Evolutionary conservation across 225 moss, liverwort and hornwort species (phyloP).

Genomic region (Anthoceros angustus): DNA sequence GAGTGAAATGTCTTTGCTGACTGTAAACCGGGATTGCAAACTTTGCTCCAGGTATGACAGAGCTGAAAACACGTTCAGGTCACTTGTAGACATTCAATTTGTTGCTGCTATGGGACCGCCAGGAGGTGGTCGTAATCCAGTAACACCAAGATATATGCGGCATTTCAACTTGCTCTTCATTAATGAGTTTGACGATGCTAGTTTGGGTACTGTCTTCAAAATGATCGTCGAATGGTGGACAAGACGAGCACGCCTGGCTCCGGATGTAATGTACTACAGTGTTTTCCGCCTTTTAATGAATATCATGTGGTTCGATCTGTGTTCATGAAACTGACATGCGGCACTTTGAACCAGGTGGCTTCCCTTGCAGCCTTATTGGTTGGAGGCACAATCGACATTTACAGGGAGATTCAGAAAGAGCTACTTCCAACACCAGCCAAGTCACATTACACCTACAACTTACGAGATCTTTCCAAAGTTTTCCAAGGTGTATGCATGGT

Average conservation of each 20-base stretch:
- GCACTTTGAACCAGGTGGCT: too few species aligned
- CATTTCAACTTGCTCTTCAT: constrained; percentile 62
- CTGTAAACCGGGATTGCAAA: too few species aligned
- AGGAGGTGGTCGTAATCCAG: constrained; percentile 54
- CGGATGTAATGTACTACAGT: constrained; percentile 29
- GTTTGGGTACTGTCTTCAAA: constrained; percentile 39
- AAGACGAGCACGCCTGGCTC: constrained; percentile 44
- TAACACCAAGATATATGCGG: constrained; percentile 62
- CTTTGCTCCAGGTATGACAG: constrained; percentile 67
- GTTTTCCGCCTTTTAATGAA: too few species aligned
- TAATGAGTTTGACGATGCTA: constrained; percentile 54
- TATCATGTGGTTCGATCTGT: too few species aligned
- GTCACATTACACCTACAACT: constrained; percentile 62
- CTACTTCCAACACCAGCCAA: constrained; percentile 67
- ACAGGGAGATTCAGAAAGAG: constrained; percentile 56
- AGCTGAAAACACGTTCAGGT: constrained; percentile 61
- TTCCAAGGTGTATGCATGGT: constrained; percentile 80
- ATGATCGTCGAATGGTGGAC: constrained; percentile 83
- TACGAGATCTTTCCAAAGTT: constrained; percentile 64
- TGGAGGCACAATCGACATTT: constrained; percentile 46
- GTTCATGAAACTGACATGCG: too few species aligned
- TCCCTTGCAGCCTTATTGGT: constrained; percentile 33
- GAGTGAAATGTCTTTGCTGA: too few species aligned
- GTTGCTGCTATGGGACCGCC: constrained; percentile 72
- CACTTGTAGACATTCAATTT: constrained; percentile 53